Conservation (phyloP, 2,329 filamentous ascomycete species). For the Claviceps quebecensis region DNA sequence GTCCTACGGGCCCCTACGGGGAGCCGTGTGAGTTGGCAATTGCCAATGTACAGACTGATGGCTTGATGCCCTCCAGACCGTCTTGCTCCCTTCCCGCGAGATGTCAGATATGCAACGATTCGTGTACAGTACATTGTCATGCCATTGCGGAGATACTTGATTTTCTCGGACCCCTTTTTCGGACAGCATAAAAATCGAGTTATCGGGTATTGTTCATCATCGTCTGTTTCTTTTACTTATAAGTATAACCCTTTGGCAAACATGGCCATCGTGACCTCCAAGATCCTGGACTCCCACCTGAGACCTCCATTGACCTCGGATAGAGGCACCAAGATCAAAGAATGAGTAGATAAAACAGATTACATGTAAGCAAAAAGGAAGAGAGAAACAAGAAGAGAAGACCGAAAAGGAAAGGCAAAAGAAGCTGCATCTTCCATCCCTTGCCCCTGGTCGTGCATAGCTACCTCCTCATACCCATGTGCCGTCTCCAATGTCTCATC, state of each 20-base stretch:
- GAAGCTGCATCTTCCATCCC: not conserved
- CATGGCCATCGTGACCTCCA: not conserved
- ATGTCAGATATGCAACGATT: too few relatives aligned
- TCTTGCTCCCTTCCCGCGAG: too few relatives aligned
- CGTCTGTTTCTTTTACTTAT: not conserved
- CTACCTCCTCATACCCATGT: not conserved
- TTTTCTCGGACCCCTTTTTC: too few relatives aligned
- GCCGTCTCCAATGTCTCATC: not conserved
- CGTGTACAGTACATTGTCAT: too few relatives aligned
- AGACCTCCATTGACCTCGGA: not conserved
- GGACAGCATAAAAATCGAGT: too few relatives aligned
- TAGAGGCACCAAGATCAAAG: not conserved
- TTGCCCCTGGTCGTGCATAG: not conserved
- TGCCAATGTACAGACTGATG: too few relatives aligned
- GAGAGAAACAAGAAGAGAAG: not conserved
- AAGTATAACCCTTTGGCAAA: not conserved
- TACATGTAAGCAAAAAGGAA: not conserved
- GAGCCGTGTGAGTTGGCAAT: too few relatives aligned
- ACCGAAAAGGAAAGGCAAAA: not conserved
- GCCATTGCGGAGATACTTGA: too few relatives aligned
- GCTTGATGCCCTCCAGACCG: too few relatives aligned
- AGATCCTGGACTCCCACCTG: too few relatives aligned
- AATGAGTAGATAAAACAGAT: not conserved
- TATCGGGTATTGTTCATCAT: not conserved
- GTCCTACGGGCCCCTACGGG: too few relatives aligned